Evolutionary conservation across 805 yeast genomes (phyloP).

Genomic region (Debaryomyces prosopidis): DNA sequence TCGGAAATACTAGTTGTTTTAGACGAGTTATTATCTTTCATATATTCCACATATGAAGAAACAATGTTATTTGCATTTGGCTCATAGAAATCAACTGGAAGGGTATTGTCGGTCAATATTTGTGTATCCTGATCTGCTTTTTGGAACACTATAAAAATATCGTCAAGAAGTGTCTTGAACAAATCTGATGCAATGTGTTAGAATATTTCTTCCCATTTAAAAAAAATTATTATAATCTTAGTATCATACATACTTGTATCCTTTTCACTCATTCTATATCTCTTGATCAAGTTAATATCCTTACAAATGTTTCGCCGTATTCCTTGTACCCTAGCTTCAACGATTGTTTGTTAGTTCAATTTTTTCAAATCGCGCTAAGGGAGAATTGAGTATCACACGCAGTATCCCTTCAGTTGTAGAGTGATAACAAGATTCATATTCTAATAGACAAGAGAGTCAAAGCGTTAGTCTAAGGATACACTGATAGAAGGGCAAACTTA

Average conservation of each 20-base stretch:
- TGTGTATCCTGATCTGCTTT: conserved; percentile 24
- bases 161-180: conserved; percentile 16
- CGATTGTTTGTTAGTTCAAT: no score
- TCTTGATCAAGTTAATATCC: background rate
- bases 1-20: conserved; percentile 41
- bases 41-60: conserved; percentile 38
- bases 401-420: no score
- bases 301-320: background rate
- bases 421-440: no score
- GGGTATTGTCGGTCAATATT: conserved; percentile 14
- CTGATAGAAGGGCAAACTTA: no score
- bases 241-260: conserved; percentile 4
- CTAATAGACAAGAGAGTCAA: no score
- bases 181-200: conserved; percentile 9
- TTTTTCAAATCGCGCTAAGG: no score
- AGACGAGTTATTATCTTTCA: conserved; percentile 27
- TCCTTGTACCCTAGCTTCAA: no score
- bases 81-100: conserved; percentile 53
- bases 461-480: no score
- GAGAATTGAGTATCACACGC: no score
- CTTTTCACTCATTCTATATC: conserved; percentile 4
- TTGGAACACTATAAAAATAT: conserved; percentile 24
- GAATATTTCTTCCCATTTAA: background rate
- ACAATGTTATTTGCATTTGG: conserved; percentile 42
- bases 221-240: background rate